Evolutionary conservation across 257 asterid species (phyloP), one percentile per base, ranked within the genome.

Genomic region (Ajuga chamaepitys): DNA sequence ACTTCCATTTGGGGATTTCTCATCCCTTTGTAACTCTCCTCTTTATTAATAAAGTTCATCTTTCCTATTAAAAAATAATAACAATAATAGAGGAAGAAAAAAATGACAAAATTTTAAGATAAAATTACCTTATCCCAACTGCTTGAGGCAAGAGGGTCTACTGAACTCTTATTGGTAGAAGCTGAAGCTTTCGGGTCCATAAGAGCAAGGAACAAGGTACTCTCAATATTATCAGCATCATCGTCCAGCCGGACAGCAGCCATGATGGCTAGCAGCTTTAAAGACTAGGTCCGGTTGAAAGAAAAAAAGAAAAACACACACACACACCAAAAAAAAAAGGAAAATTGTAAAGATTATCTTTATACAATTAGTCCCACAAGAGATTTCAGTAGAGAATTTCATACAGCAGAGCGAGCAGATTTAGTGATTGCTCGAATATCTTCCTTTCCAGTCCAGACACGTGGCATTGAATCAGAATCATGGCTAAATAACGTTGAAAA

Each of bases 141-240:
- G 85, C 94, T 91, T 21, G 96, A 86, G 60, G 98, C 96, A 46
- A 91, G 96, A 71, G 91, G 83, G 66, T 91, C 98, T 54, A 73
- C 42, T 54, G 87, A 75, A 64, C 86, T 77, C 74, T 67, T 88
- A 59, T 74, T 83, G 66, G 83, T 70, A 62, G 94, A 73, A 51
- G 82, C 68, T 50, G 80, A 72, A 63, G 85, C 66, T 75, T 78
- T 82, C 18, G 87, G 80, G 70, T 86, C 95, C 80, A 85, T 77
- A 57, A 91, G 85, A 64, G 95, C 91, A 65, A 91, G 84, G 62
- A 83, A 14, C 62, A 91, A 80, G 52, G 86, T 79, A 73, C 78
- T 81, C 70, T 83, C 95, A 46, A 91, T 80, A 59, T 60, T 82
- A 82, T 91, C 95, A 53, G 81, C 56, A 45, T 81, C 86, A 26